Conservation (phyloP, 2,329 filamentous ascomycete genomes). For the Fonsecaea multimorphosa region DNA sequence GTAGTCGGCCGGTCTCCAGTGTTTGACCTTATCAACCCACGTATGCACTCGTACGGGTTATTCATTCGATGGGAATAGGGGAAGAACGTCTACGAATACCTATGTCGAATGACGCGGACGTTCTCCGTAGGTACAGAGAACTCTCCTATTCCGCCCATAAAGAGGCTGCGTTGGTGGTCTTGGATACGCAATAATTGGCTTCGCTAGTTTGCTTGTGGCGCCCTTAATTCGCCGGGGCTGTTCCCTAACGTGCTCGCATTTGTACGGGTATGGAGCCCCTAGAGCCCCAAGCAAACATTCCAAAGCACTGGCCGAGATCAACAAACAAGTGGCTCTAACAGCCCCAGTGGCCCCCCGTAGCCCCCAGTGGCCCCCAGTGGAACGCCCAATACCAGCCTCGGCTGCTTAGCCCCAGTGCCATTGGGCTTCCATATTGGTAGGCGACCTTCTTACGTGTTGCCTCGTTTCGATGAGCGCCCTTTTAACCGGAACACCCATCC, state of each 20-base stretch:
- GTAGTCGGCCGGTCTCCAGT: no score
- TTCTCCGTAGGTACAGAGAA: not conserved
- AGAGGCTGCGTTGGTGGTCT: not conserved
- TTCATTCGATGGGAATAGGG: no score
- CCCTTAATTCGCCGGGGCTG: not conserved
- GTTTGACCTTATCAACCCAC: no score
- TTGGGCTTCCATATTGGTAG: not conserved
- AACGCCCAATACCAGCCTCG: not conserved
- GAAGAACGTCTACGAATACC: not conserved
- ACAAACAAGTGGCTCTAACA: not conserved
- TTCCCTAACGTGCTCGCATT: not conserved
- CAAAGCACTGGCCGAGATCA: constrained; percentile 1
- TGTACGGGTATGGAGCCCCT: not conserved
- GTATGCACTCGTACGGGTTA: no score
- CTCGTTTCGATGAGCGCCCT: not conserved
- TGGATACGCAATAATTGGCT: not conserved
- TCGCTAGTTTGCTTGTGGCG: not conserved
- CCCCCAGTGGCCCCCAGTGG: not conserved
- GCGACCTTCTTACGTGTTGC: not conserved
- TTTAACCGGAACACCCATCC: not conserved
- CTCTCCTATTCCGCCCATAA: not conserved
- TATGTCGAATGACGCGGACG: not conserved
- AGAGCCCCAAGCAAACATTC: not conserved
- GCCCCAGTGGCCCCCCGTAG: not conserved
- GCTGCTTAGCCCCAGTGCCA: not conserved